phyloP scores from a whole-genome alignment of 768 basidiomycete species.

The Trametes villosa region DNA sequence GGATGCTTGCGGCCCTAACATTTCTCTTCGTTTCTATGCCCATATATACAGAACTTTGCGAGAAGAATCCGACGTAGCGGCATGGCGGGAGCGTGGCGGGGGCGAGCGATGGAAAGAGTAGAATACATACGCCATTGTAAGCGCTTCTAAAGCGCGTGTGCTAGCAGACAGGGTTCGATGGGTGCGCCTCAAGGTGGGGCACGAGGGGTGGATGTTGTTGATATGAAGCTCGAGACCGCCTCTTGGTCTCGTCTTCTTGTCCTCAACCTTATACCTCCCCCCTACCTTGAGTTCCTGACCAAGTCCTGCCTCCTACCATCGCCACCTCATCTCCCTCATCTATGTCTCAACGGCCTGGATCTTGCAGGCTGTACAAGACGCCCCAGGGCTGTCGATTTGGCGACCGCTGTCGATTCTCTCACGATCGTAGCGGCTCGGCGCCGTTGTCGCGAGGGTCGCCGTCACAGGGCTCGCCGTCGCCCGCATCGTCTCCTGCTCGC shows the following conservation, averaged over 20 bases:
- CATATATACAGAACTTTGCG: too few relatives aligned
- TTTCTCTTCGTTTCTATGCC: too few relatives aligned
- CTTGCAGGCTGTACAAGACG: constrained; percentile 1
- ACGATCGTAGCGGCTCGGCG: constrained; percentile 8
- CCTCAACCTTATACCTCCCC: constrained; percentile 16
- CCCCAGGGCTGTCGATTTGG: constrained; percentile 15
- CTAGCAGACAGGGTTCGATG: constrained; percentile 18
- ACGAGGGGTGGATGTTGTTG: constrained; percentile 15
- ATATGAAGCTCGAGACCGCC: constrained; percentile 15
- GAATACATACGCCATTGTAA: not conserved
- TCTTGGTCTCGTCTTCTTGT: constrained; percentile 14
- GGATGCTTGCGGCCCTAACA: too few relatives aligned
- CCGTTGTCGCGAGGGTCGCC: too few relatives aligned
- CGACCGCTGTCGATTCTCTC: constrained; percentile 16
- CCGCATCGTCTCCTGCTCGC: not conserved
- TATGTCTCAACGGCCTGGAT: constrained; percentile 6
- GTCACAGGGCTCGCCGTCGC: constrained; percentile 4
- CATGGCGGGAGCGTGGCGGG: too few relatives aligned
- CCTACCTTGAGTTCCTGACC: constrained; percentile 14
- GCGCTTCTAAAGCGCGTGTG: constrained; percentile 8
- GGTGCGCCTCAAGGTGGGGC: constrained; percentile 12
- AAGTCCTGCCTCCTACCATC: constrained; percentile 14
- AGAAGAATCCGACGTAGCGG: too few relatives aligned
- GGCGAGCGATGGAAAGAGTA: not conserved
- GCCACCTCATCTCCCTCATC: not conserved